A percentile compares a stretch with the other conserved stretches of the same genome.
These are phyloP conservation scores for Colletotrichum filicis DNA, from an alignment of 2,329 filamentous ascomycete species.

Conservation along the genomic window DNA sequence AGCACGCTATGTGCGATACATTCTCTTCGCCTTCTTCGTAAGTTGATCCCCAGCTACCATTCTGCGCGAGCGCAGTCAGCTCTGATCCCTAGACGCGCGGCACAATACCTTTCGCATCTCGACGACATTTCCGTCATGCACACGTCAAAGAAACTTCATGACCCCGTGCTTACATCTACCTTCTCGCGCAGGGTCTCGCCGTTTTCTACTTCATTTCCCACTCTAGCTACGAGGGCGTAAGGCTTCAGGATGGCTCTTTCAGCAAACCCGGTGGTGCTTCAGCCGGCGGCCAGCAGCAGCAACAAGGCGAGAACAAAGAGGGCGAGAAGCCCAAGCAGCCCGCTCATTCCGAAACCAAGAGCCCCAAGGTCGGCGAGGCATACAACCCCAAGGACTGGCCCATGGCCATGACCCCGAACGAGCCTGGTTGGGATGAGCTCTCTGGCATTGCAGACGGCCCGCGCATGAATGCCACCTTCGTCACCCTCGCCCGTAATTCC, in stretches of 20 bases:
- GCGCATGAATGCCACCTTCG: slow-evolving; percentile 96
- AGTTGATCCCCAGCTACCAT: slow-evolving; percentile 46
- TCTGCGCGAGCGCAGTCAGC: background rate
- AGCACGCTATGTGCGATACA: slow-evolving; percentile 79
- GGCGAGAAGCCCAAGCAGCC: slow-evolving; percentile 37
- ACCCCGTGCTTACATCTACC: slow-evolving; percentile 33
- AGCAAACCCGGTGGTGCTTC: slow-evolving; percentile 63
- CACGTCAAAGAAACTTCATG: background rate
- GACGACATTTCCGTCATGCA: background rate
- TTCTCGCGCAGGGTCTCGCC: slow-evolving; percentile 64
- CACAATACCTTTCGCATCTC: background rate
- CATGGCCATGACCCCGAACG: slow-evolving; percentile 63
- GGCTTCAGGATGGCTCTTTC: slow-evolving; percentile 31
- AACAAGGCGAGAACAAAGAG: slow-evolving; percentile 21
- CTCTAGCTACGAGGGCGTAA: slow-evolving; percentile 58
- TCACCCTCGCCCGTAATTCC: slow-evolving; percentile 91
- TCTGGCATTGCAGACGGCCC: slow-evolving; percentile 68
- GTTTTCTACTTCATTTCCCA: slow-evolving; percentile 86
- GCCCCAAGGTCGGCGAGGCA: slow-evolving; percentile 41
- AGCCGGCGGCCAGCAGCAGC: slow-evolving; percentile 28
- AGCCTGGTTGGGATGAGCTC: slow-evolving; percentile 64
- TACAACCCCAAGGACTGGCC: slow-evolving; percentile 56
- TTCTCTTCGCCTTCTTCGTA: slow-evolving; percentile 88
- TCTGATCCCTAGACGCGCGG: background rate
- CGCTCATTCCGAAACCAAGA: slow-evolving; percentile 34